Base-by-base conservation (phyloP, 495 filamentous ascomycete genomes). In the Aspergillus baeticus region DNA sequence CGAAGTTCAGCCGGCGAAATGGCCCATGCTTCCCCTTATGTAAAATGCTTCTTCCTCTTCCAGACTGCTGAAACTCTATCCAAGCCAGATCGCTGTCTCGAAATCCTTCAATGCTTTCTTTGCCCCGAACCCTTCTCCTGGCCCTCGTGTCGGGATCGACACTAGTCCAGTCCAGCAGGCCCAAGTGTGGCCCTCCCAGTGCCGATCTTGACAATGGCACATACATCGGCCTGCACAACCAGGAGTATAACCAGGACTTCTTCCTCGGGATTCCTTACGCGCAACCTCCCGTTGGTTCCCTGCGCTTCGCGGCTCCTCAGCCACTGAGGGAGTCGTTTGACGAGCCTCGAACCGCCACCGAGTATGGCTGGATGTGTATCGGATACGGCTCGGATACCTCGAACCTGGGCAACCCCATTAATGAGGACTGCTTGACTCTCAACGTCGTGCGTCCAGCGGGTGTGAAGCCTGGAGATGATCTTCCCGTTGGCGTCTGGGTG, bases 261-360 rank as follows among this genome's bases (percentile, higher is more conserved):
- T 80, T 79, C 55, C 61, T 77, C 20, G 75, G 75, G 20, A 75
- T 81, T 10, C 76, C 77, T 6, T 81, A 76, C 66, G 71, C 77
- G 23, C 71, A 77, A 39, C 70, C 73, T 41, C 74, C 71, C 2
- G 23, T 66, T 10, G 58, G 51, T 6, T 38, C 60, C n/a, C 58
- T 64, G n/a, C 55, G 64, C 6, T 60, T 55, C 33, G 35, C 51
- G 14, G 18, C 46, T 10, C 64, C 64, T 10, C 51, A 60, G 36
- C 51, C 67, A 0, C 36, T 64, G 31, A 63, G 65, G 46, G 36
- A 35, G n/a, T 36, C 48, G 8, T 76, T 62, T 58, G 57, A 55
- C 18, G 58, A 51, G 11, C 56, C 61, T 0, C 37, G 56, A 17
- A 35, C 53, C 13, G 75, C 75, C 14, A 75, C 68, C 1, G 33